Base-by-base conservation (phyloP, 108 stramenopile species). In the Mayamaea pseudoterrestris region DNA sequence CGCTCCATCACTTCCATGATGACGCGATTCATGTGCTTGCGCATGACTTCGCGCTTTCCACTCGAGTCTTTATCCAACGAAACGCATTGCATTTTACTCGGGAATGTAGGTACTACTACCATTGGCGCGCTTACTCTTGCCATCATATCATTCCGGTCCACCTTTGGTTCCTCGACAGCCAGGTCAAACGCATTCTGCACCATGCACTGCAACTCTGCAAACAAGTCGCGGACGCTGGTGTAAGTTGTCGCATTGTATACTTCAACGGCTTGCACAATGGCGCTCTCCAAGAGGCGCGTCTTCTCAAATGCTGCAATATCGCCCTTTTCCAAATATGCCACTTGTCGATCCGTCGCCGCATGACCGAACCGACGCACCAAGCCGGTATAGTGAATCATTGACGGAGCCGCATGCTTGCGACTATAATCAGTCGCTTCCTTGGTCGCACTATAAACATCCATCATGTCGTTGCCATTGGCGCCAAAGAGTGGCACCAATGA, bases 331-430 rank as follows among this genome's bases (percentile, higher is more conserved):
- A 86, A 59, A 57, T 92, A 92, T 2, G 80, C 80, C 50, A 41
- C 37, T 30, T 92, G 90, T 9, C 85, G 65, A 58, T 92, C 84
- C 2, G 85, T 87, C 1, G 90, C 83, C 0, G 90, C 90, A 58
- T 92, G 90, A 18, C 90, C 90, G 66, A 92, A 87, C 23, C 90
- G 66, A 5, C 90, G 69, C 7, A 67, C 55, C 0, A 87, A 30
- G 20, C 68, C 68, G 31, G 68, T 44, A 47, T 80, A 76, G 3
- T 82, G 30, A 6, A 92, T 21, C 3, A 87, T 58, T 24, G 75
- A 63, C 0, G 90, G 90, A 11, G 68, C 63, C 22, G 65, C 49
- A 22, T 61, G 26, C 18, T 65, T 63, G 7, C 90, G 71, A n/a
- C 70, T 50, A 55, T 82, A 80, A 8, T 48, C 59, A 0, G 55